Evolutionary conservation across 2,329 filamentous ascomycete genomes (phyloP).

Genomic region (Aspergillus melleus): DNA sequence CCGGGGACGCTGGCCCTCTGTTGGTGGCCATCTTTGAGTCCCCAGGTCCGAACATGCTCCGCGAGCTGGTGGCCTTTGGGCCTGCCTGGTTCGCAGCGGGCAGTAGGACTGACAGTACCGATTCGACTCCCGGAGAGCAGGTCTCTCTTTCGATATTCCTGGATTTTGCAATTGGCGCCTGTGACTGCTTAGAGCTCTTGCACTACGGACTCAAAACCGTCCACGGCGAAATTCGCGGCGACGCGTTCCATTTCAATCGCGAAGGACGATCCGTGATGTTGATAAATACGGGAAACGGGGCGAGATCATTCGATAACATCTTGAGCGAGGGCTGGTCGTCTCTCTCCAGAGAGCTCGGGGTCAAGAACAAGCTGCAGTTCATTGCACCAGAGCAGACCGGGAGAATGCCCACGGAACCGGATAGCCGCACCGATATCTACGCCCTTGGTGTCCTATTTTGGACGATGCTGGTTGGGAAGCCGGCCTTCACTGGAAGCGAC

Average conservation of each 20-base stretch:
- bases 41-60: constrained; percentile 71
- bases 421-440: constrained; percentile 91
- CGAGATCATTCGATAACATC: constrained; percentile 86
- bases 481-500: constrained; percentile 75
- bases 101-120: constrained; percentile 45
- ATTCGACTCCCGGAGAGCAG: constrained; percentile 55
- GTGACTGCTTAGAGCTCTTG: constrained; percentile 83
- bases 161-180: constrained; percentile 86
- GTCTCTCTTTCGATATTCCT: constrained; percentile 76
- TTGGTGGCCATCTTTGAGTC: constrained; percentile 79
- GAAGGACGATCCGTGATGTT: constrained; percentile 73
- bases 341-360: constrained; percentile 78
- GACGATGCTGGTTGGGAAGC: constrained; percentile 75
- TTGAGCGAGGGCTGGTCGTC: constrained; percentile 84
- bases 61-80: constrained; percentile 72
- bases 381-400: constrained; percentile 96
- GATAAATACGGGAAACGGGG: constrained; percentile 81
- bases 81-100: constrained; percentile 68
- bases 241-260: constrained; percentile 83
- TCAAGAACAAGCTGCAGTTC: constrained; percentile 85
- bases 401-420: constrained; percentile 86
- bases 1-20: constrained; percentile 69
- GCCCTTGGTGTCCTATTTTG: constrained; percentile 87
- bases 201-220: constrained; percentile 85
- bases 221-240: constrained; percentile 85